Evolutionary conservation across 139 green algal species (phyloP).

Genomic region (Tetradesmus obliquus): DNA sequence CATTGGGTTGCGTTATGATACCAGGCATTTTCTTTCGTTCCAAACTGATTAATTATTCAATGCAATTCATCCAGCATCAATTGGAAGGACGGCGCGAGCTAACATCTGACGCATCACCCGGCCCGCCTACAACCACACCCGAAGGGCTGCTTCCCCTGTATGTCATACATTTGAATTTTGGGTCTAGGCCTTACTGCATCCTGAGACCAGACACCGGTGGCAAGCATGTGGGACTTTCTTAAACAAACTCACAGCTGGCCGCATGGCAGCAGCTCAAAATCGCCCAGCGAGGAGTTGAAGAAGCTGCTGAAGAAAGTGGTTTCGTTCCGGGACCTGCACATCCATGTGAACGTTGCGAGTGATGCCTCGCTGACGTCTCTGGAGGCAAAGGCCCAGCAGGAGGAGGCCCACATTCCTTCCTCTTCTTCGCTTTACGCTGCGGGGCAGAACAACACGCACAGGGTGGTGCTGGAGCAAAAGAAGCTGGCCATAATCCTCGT

Average conservation of each 20-base stretch:
- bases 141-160: background rate
- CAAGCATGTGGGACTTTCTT: background rate
- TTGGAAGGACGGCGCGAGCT: background rate
- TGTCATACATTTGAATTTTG: background rate
- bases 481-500: conserved; percentile 36
- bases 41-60: no score
- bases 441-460: conserved; percentile 3
- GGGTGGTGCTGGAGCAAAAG: conserved; percentile 19
- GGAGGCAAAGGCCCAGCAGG: conserved; percentile 9
- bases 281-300: background rate
- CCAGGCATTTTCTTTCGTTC: no score
- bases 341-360: background rate
- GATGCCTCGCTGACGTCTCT: background rate
- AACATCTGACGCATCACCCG: background rate
- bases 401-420: background rate
- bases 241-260: background rate
- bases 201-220: background rate
- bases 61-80: no score
- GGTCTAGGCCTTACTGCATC: background rate
- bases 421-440: background rate
- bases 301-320: background rate
- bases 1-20: no score
- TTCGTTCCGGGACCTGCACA: conserved; percentile 18
- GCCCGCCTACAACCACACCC: background rate
- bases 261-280: background rate